Evolutionary conservation across 106 monocot species (phyloP).

Genomic region (Iris macrosiphon): DNA sequence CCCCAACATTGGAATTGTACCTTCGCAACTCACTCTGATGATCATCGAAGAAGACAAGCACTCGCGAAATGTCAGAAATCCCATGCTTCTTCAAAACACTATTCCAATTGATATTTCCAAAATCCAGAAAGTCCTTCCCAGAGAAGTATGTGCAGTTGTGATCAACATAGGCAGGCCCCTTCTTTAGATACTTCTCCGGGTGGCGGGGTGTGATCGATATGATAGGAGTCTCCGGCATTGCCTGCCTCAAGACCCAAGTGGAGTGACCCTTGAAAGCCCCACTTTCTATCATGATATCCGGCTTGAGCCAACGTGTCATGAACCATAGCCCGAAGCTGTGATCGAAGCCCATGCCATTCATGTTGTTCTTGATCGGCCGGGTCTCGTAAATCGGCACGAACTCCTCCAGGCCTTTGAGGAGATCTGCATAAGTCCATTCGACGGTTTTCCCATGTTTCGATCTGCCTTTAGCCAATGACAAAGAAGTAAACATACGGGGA

Average conservation of each 20-base stretch:
- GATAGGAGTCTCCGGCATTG: conserved; percentile 52
- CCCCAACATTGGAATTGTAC: no score
- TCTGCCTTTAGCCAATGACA: conserved; percentile 75
- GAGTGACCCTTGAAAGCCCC: no score
- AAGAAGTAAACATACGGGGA: no score
- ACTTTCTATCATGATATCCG: no score
- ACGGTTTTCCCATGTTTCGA: conserved; percentile 78
- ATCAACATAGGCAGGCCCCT: conserved; percentile 89
- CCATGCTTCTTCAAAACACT: conserved; percentile 62
- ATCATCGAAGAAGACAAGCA: conserved; percentile 83
- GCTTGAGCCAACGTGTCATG: no score
- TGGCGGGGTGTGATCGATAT: conserved; percentile 78
- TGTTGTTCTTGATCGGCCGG: conserved; percentile 84
- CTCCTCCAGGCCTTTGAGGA: conserved; percentile 78
- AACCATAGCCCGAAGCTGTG: conserved; percentile 95
- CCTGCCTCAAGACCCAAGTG: no score
- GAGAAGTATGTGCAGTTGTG: conserved; percentile 74
- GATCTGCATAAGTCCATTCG: conserved; percentile 62
- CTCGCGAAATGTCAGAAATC: conserved; percentile 43
- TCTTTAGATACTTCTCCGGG: conserved; percentile 72
- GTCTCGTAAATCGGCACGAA: conserved; percentile 85
- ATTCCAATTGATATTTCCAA: conserved; percentile 61
- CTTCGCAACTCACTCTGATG: conserved; percentile 90
- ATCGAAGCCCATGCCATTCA: conserved; percentile 95
- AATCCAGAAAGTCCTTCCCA: conserved; percentile 86